Evolutionary conservation across 2,329 filamentous ascomycete species (phyloP).

Genomic region (Ophiostoma australiae): DNA sequence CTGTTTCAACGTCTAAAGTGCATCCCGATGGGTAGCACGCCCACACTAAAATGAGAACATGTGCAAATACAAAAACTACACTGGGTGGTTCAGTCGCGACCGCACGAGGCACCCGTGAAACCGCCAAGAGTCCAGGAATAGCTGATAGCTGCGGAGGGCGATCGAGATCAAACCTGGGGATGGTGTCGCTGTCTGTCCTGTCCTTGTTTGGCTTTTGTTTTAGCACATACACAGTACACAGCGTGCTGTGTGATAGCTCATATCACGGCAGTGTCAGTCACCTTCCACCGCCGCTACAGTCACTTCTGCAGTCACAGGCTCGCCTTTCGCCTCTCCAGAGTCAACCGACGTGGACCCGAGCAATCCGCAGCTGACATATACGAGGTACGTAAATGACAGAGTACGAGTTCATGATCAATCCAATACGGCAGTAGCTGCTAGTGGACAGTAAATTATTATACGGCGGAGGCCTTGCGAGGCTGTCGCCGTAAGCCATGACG

Average conservation of each 20-base stretch:
- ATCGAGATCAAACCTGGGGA: background rate
- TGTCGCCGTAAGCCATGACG: background rate
- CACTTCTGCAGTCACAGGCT: background rate
- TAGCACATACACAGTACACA: no score
- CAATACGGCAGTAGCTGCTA: no score
- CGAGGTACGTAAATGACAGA: background rate
- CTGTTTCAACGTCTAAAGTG: no score
- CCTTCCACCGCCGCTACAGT: background rate
- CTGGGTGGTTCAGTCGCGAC: background rate
- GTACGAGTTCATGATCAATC: background rate
- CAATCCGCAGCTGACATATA: slow-evolving; percentile 1
- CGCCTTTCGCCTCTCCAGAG: background rate
- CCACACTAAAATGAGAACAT: background rate
- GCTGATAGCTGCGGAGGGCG: background rate
- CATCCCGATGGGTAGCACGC: no score
- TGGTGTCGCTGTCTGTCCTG: no score
- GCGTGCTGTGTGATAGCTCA: background rate
- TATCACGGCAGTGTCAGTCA: background rate
- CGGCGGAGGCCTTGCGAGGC: slow-evolving; percentile 1
- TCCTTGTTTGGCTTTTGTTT: no score
- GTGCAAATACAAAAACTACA: background rate
- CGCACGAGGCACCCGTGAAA: background rate
- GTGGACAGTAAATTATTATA: background rate
- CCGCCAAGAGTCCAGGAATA: background rate
- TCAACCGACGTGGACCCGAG: background rate